phyloP scores from a whole-genome alignment of 169 alveolate species.

The Eimeria mitis region DNA sequence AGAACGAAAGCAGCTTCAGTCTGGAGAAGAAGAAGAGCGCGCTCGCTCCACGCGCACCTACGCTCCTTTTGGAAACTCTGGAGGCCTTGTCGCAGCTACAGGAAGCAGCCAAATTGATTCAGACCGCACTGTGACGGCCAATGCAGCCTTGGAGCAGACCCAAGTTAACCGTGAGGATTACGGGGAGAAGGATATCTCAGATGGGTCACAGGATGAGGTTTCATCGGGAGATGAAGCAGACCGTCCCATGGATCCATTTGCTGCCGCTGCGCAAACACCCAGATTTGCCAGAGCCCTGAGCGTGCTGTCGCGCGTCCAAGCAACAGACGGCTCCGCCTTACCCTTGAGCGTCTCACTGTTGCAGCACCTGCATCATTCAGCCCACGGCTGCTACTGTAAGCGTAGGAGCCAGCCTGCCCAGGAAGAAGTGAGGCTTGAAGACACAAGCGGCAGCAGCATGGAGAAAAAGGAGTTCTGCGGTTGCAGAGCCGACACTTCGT shows the following conservation, averaged over 20 bases:
- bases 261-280: constrained; percentile 69
- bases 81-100: not conserved
- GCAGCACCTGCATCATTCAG: constrained; percentile 53
- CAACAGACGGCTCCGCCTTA: constrained; percentile 20
- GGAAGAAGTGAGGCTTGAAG: not conserved
- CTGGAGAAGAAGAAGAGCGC: not conserved
- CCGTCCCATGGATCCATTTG: constrained; percentile 45
- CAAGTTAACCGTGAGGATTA: not conserved
- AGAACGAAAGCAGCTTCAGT: not conserved
- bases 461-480: not conserved
- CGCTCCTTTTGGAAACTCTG: constrained; percentile 2
- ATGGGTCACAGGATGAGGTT: constrained; percentile 42
- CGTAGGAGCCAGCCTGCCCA: not conserved
- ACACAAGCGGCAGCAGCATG: constrained; percentile 3
- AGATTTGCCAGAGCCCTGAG: constrained; percentile 66
- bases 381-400: constrained; percentile 50
- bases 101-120: not conserved
- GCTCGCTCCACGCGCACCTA: constrained; percentile 12
- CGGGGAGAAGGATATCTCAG: constrained; percentile 37
- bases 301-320: constrained; percentile 32
- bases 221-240: constrained; percentile 59
- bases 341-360: constrained; percentile 47
- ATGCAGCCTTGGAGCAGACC: not conserved
- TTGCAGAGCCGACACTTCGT: not conserved
- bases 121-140: constrained; percentile 1